Percentiles rank a stretch among this genome's conserved stretches.
Evolutionary conservation across 306 rosid species (phyloP).

Genomic region (Alnus rubra): DNA sequence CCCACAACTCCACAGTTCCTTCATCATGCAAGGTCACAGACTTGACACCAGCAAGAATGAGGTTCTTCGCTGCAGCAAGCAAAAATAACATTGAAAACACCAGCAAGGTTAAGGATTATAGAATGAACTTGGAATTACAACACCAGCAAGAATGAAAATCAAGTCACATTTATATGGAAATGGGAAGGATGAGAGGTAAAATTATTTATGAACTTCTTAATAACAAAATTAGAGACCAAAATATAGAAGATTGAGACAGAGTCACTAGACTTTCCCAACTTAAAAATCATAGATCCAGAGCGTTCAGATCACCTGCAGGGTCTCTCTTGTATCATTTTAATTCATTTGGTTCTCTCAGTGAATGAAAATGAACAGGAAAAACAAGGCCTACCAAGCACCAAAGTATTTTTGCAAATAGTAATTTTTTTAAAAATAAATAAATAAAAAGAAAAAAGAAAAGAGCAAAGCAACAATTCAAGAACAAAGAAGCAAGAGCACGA

Average conservation of each 20-base stretch:
- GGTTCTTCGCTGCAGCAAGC: conserved; percentile 82
- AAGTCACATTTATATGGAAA: background rate
- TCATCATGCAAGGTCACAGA: conserved; percentile 92
- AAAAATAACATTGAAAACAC: conserved; percentile 23
- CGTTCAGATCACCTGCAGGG: background rate
- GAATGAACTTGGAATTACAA: background rate
- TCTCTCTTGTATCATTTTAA: background rate
- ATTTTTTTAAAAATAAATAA: no score
- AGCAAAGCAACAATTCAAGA: background rate
- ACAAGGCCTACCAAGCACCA: background rate
- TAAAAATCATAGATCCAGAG: background rate
- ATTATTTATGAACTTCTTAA: background rate
- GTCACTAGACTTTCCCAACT: background rate
- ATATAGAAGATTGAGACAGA: background rate
- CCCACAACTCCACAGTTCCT: conserved; percentile 78
- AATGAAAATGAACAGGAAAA: background rate
- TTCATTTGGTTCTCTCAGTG: background rate
- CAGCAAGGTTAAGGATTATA: conserved; percentile 1
- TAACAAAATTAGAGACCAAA: no score
- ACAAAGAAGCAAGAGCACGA: background rate
- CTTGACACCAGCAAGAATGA: conserved; percentile 89
- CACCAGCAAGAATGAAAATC: background rate
- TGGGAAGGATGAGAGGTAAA: background rate
- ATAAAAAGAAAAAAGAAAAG: background rate
- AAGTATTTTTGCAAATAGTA: background rate